Evolutionary conservation across 306 rosid genomes (phyloP).

Genomic region (Lathyrus tuberosus): DNA sequence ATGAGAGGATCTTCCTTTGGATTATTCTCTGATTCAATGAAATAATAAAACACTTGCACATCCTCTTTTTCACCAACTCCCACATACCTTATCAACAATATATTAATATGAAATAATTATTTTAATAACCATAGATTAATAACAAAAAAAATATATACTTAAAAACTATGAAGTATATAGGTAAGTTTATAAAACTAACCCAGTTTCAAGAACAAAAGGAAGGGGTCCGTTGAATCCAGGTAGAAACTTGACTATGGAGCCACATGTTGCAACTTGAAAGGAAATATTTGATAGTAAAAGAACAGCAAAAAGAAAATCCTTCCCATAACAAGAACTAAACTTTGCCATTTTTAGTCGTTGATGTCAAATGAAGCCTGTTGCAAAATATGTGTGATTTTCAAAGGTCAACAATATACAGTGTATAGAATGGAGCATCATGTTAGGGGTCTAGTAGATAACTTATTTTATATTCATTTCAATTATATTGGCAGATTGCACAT

Average conservation of each 20-base stretch:
- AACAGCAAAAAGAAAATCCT: background rate
- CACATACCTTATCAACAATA: slow-evolving; percentile 21
- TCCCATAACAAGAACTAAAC: too few species aligned
- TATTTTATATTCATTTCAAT: too few species aligned
- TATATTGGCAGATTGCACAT: too few species aligned
- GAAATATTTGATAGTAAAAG: slow-evolving; percentile 17
- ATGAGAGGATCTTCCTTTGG: slow-evolving; percentile 63
- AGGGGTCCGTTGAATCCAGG: slow-evolving; percentile 75
- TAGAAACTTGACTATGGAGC: slow-evolving; percentile 46
- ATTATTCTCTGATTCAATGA: slow-evolving; percentile 51
- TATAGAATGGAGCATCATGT: too few species aligned
- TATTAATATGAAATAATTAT: background rate
- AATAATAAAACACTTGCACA: slow-evolving; percentile 22
- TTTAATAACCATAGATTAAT: background rate
- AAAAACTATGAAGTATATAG: too few species aligned
- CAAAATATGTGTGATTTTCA: too few species aligned
- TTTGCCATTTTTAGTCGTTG: too few species aligned
- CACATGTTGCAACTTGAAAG: slow-evolving; percentile 29
- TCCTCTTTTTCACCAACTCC: slow-evolving; percentile 22
- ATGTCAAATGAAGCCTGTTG: too few species aligned
- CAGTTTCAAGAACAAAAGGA: slow-evolving; percentile 68
- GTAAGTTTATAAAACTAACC: slow-evolving; percentile 57
- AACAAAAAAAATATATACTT: too few species aligned
- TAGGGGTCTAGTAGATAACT: too few species aligned
- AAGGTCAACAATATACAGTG: too few species aligned